Evolutionary conservation across 495 filamentous ascomycete species (phyloP).

Genomic region (Xylaria castorea): DNA sequence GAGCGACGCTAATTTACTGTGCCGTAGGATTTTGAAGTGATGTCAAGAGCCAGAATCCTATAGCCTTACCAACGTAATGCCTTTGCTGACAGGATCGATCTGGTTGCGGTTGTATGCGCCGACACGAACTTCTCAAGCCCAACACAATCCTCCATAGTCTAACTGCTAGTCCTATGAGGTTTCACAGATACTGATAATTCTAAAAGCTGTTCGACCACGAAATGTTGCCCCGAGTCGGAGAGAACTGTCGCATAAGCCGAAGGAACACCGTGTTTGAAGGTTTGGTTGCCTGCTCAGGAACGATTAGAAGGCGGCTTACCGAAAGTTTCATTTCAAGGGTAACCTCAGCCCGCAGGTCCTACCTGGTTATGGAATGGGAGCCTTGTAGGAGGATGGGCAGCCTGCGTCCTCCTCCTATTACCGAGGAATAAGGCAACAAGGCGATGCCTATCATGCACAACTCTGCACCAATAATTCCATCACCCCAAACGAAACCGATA

Average conservation of each 20-base stretch:
- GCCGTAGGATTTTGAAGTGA: neutral
- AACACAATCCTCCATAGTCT: neutral
- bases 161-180: neutral
- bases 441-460: too few relatives aligned
- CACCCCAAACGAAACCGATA: neutral
- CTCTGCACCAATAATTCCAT: too few relatives aligned
- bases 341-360: neutral
- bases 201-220: neutral
- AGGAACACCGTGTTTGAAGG: neutral
- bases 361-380: neutral
- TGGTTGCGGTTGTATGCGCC: neutral
- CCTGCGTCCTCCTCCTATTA: neutral
- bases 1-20: neutral
- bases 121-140: neutral
- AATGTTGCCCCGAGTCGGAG: neutral
- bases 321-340: neutral
- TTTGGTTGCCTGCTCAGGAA: neutral
- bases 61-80: neutral
- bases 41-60: neutral
- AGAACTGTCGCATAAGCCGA: neutral
- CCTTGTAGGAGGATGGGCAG: neutral
- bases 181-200: neutral
- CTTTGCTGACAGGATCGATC: slow-evolving; percentile 17
- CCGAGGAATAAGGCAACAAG: slow-evolving; percentile 6
- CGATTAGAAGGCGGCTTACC: slow-evolving; percentile 19